Percentiles rank a stretch among this genome's conserved stretches.
phyloP scores from a whole-genome alignment of 2,329 filamentous ascomycete species.

The Fusarium secorum region DNA sequence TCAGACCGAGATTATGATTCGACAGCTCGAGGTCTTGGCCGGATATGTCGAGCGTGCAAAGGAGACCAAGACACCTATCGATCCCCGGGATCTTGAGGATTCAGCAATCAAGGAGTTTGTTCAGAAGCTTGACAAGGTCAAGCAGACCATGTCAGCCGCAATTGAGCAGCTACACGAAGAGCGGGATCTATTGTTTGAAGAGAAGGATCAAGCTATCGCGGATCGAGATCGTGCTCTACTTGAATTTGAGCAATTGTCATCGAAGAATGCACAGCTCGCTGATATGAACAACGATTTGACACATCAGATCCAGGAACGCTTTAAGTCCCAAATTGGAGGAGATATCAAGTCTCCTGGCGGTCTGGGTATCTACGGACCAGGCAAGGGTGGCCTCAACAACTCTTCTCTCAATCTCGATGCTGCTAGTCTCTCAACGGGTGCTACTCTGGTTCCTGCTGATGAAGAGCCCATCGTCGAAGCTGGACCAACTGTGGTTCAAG shows the following conservation, averaged over 20 bases:
- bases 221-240: conserved; percentile 93
- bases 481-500: conserved; percentile 93
- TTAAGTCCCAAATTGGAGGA: conserved; percentile 77
- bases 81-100: conserved; percentile 84
- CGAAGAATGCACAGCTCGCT: conserved; percentile 91
- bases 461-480: conserved; percentile 73
- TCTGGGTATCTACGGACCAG: conserved; percentile 64
- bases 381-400: conserved; percentile 59
- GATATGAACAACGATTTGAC: conserved; percentile 97
- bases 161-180: conserved; percentile 72
- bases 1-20: conserved; percentile 93
- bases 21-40: conserved; percentile 87
- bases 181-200: conserved; percentile 82
- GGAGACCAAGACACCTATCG: conserved; percentile 79
- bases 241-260: conserved; percentile 93
- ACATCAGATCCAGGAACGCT: conserved; percentile 90
- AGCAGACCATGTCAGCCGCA: conserved; percentile 63
- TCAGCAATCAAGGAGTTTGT: conserved; percentile 92
- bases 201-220: conserved; percentile 81
- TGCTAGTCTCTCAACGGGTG: conserved; percentile 63
- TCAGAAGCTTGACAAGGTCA: conserved; percentile 71
- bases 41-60: conserved; percentile 89
- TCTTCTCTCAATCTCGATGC: conserved; percentile 61
- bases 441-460: conserved; percentile 67
- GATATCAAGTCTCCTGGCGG: conserved; percentile 61